Conservation (phyloP, 1,284 basidiomycete genomes). For the Tetrapyrgos nigripes region DNA sequence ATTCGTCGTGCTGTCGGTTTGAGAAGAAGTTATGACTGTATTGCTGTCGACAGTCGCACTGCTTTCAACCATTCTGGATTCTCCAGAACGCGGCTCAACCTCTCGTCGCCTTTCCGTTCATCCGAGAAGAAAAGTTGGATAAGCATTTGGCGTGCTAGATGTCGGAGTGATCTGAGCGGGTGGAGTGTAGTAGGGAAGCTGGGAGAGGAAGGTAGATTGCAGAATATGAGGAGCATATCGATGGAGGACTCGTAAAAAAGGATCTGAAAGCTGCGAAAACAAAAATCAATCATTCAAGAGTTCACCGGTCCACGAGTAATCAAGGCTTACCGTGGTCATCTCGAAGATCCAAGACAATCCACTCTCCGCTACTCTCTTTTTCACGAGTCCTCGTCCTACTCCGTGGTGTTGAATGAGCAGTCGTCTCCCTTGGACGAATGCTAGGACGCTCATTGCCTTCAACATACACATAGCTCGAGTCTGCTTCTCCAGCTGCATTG, state of each 20-base stretch:
- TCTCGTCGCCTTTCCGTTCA: background rate
- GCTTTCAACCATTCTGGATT: background rate
- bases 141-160: constrained; percentile 22
- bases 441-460: constrained; percentile 1
- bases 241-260: constrained; percentile 65
- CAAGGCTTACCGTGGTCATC: constrained; percentile 53
- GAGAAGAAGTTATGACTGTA: constrained; percentile 6
- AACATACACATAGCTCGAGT: constrained; percentile 15
- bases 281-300: background rate
- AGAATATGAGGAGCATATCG: constrained; percentile 50
- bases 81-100: background rate
- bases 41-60: background rate
- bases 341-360: constrained; percentile 65
- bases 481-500: background rate
- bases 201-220: constrained; percentile 53
- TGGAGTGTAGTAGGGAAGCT: constrained; percentile 26
- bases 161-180: constrained; percentile 18
- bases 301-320: constrained; percentile 9
- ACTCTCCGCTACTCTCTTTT: constrained; percentile 41
- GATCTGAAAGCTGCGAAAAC: constrained; percentile 52
- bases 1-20: constrained; percentile 12
- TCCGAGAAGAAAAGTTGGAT: constrained; percentile 21
- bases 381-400: constrained; percentile 18
- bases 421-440: constrained; percentile 8
- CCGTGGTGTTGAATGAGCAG: constrained; percentile 13